Conservation (phyloP, 306 rosid genomes). For the Cotoneaster glaucophyllus region DNA sequence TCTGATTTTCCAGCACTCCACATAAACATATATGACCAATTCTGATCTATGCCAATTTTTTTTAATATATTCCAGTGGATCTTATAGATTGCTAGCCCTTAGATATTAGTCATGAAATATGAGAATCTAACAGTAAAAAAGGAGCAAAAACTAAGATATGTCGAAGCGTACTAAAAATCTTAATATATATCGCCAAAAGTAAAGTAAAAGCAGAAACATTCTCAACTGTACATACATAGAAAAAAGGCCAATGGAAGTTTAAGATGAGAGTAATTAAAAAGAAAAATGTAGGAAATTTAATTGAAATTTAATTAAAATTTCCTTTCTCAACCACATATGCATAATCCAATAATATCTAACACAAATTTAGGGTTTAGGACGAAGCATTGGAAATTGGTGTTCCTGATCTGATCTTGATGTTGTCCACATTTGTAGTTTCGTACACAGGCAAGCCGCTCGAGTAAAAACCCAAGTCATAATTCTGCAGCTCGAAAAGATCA, state of each 20-base stretch:
- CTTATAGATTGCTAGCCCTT: background rate
- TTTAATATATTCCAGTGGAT: too few species aligned
- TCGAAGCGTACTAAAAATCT: background rate
- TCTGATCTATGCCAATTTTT: background rate
- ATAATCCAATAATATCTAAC: background rate
- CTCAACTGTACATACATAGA: slow-evolving; percentile 41
- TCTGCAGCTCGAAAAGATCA: slow-evolving; percentile 89
- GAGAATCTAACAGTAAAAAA: too few species aligned
- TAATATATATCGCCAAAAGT: slow-evolving; percentile 21
- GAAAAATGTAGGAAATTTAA: slow-evolving; percentile 22
- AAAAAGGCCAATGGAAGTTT: slow-evolving; percentile 20
- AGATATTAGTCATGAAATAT: background rate
- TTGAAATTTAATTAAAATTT: background rate
- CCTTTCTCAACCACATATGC: slow-evolving; percentile 30
- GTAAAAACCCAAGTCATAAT: slow-evolving; percentile 72
- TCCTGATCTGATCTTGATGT: slow-evolving; percentile 55
- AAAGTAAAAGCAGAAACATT: slow-evolving; percentile 25
- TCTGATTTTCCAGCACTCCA: slow-evolving; percentile 22
- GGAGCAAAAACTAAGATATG: too few species aligned
- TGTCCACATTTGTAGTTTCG: slow-evolving; percentile 91
- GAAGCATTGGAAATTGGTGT: slow-evolving; percentile 66
- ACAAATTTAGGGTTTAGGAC: background rate
- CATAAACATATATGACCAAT: background rate
- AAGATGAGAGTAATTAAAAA: slow-evolving; percentile 12
- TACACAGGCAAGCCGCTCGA: slow-evolving; percentile 86